Evolutionary conservation across 495 filamentous ascomycete species (phyloP).

Genomic region (Hypomontagnella submonticulosa): DNA sequence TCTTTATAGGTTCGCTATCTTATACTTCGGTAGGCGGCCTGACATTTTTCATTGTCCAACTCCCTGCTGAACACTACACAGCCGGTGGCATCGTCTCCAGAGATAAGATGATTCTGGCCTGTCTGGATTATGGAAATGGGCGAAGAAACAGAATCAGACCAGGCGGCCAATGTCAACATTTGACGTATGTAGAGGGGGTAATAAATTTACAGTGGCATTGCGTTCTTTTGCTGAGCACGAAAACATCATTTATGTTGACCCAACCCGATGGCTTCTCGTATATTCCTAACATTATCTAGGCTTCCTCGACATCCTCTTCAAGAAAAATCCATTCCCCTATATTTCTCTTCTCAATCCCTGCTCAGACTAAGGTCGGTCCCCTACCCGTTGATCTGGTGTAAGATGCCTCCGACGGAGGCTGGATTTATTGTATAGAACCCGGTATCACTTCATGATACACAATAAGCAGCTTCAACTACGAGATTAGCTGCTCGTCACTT

Average conservation of each 20-base stretch:
- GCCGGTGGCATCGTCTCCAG: slow-evolving; percentile 21
- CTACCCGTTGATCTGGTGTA: too few relatives aligned
- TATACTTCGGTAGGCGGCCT: slow-evolving; percentile 37
- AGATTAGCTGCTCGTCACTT: not conserved
- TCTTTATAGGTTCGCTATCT: slow-evolving; percentile 17
- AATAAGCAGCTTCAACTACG: not conserved
- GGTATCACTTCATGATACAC: too few relatives aligned
- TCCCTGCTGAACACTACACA: slow-evolving; percentile 39
- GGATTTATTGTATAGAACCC: too few relatives aligned
- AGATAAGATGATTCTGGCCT: slow-evolving; percentile 12
- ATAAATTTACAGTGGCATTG: slow-evolving; percentile 2
- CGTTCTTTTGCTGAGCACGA: not conserved
- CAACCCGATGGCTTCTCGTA: too few relatives aligned
- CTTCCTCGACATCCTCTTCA: too few relatives aligned
- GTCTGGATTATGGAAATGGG: slow-evolving; percentile 1
- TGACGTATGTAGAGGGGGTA: slow-evolving; percentile 8
- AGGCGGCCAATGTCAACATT: slow-evolving; percentile 9
- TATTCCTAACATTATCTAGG: not conserved
- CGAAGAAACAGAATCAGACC: not conserved
- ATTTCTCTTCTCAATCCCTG: too few relatives aligned
- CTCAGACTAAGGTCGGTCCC: too few relatives aligned
- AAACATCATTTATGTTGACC: too few relatives aligned
- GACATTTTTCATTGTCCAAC: slow-evolving; percentile 16
- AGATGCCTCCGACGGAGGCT: too few relatives aligned
- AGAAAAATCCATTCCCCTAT: too few relatives aligned